Percentiles rank a stretch among this genome's conserved stretches.
Evolutionary conservation across 495 filamentous ascomycete genomes (phyloP).

Genomic region (Aspergillus homomorphus): DNA sequence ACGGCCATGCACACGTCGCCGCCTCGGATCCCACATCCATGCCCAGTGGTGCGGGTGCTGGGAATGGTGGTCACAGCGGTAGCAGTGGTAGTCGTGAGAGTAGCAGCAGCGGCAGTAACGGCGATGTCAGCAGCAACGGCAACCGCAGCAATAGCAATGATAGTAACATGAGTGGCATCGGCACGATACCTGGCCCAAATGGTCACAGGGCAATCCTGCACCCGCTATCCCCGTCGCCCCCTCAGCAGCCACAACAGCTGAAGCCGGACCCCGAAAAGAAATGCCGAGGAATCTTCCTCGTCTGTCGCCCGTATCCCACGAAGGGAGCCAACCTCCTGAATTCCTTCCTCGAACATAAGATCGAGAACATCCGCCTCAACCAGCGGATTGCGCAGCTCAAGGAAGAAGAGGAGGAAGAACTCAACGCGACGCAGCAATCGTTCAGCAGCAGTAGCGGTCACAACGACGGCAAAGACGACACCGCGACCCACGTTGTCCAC

Average conservation of each 20-base stretch:
- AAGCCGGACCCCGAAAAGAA: slow-evolving; percentile 18
- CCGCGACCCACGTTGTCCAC: not conserved
- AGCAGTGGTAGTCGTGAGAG: slow-evolving; percentile 4
- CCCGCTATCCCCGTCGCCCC: slow-evolving; percentile 8
- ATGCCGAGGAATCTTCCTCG: slow-evolving; percentile 90
- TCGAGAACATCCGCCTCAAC: slow-evolving; percentile 87
- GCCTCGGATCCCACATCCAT: slow-evolving; percentile 40
- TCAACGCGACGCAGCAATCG: slow-evolving; percentile 32
- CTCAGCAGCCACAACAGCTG: slow-evolving; percentile 36
- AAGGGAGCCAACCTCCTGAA: slow-evolving; percentile 81
- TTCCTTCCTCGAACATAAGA: slow-evolving; percentile 95
- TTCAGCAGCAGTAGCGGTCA: not conserved
- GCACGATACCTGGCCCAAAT: not conserved
- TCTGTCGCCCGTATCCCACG: slow-evolving; percentile 87
- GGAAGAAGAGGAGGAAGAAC: slow-evolving; percentile 80
- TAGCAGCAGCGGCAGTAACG: slow-evolving; percentile 2
- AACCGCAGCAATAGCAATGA: too few relatives aligned
- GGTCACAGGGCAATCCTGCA: slow-evolving; percentile 41
- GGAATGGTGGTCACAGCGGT: not conserved
- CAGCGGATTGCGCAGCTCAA: slow-evolving; percentile 82
- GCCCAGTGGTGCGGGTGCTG: not conserved
- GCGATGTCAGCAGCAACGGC: not conserved
- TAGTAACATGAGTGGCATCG: too few relatives aligned
- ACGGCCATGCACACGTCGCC: slow-evolving; percentile 84
- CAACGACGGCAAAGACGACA: slow-evolving; percentile 6